Percentiles rank a stretch among this genome's conserved stretches.
Evolutionary conservation across 2,329 filamentous ascomycete species (phyloP).

Genomic region (Cercospora sojina): DNA sequence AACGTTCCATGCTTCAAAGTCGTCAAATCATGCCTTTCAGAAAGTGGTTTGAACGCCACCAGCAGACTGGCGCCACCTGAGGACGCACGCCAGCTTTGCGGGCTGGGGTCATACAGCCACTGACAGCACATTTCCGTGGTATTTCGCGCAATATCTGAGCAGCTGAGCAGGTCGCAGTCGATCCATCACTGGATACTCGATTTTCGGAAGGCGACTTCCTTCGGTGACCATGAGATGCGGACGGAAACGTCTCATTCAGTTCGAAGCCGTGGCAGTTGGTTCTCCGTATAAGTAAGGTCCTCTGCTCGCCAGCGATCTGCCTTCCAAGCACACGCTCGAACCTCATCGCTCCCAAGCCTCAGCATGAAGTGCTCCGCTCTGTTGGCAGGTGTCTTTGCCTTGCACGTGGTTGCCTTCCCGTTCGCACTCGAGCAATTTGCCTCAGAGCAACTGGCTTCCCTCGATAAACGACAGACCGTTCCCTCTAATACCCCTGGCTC

Average conservation of each 20-base stretch:
- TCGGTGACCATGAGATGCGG: neutral
- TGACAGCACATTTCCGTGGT: neutral
- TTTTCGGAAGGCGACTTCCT: neutral
- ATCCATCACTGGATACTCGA: neutral
- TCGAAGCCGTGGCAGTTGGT: neutral
- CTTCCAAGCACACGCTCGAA: neutral
- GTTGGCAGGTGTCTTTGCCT: constrained; percentile 4
- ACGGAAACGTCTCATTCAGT: neutral
- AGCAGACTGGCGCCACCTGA: neutral
- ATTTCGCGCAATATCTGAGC: neutral
- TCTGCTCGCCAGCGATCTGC: neutral
- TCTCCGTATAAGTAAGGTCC: neutral
- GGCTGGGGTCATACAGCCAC: neutral
- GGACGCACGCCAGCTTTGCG: neutral
- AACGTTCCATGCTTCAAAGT: neutral
- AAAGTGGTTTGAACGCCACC: neutral
- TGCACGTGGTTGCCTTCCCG: constrained; percentile 8
- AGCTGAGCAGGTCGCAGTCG: neutral
- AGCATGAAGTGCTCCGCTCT: neutral
- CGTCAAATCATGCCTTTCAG: neutral
- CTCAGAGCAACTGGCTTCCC: constrained; percentile 2
- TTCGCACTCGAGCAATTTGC: constrained; percentile 6
- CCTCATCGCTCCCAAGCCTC: neutral
- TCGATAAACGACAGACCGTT: neutral
- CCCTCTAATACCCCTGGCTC: constrained; percentile 12